phyloP scores from a whole-genome alignment of 805 yeast species.

The Hanseniaspora hatyaiensis region DNA sequence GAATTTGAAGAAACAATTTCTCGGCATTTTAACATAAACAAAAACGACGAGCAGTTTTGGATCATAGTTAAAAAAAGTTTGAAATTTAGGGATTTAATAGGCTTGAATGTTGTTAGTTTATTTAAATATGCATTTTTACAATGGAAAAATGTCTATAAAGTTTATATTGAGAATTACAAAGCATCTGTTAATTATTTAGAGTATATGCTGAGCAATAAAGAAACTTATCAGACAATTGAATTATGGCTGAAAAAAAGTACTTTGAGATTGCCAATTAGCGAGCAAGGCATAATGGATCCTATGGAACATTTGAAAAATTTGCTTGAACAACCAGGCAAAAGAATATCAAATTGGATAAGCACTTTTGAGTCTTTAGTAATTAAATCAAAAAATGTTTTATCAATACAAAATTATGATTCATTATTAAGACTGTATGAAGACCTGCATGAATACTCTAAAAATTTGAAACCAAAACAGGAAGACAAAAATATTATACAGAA shows the following conservation, averaged over 20 bases:
- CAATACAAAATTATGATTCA: neutral
- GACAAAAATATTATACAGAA: neutral
- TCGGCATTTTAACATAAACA: constrained; percentile 3
- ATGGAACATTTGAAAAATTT: constrained; percentile 27
- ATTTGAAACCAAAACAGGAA: neutral
- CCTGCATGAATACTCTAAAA: neutral
- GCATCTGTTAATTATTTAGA: constrained; percentile 26
- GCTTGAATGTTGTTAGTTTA: constrained; percentile 26
- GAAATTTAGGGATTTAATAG: constrained; percentile 4
- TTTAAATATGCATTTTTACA: constrained; percentile 28
- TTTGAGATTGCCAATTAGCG: neutral
- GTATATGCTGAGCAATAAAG: constrained; percentile 18
- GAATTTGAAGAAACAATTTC: constrained; percentile 15
- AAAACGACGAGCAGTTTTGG: constrained; percentile 10
- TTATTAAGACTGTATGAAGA: neutral
- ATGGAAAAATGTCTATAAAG: constrained; percentile 28
- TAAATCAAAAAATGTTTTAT: neutral
- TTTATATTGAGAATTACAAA: constrained; percentile 28
- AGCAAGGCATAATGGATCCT: constrained; percentile 21
- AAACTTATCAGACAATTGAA: too few relatives aligned
- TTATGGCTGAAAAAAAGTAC: constrained; percentile 31
- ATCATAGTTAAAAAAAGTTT: constrained; percentile 17
- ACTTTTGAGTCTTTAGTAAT: constrained; percentile 15
- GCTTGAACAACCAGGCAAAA: constrained; percentile 27
- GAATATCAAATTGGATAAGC: constrained; percentile 25